Conservation (phyloP, 768 basidiomycete species). For the Lactarius psammicola region DNA sequence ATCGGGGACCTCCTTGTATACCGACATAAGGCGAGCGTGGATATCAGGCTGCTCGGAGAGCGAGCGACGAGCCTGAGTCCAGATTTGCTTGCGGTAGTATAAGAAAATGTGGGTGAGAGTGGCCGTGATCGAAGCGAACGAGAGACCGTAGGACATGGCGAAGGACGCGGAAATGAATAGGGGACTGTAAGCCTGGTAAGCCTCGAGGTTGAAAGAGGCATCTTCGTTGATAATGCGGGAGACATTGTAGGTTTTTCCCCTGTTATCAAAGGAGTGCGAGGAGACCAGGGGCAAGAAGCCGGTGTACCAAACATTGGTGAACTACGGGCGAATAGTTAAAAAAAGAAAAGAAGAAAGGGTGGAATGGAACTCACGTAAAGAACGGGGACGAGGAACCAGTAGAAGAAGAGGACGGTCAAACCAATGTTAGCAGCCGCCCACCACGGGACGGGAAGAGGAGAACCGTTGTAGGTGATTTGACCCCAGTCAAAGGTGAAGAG, state of each 20-base stretch:
- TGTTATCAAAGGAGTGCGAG: constrained; percentile 65
- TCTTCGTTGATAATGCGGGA: constrained; percentile 52
- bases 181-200: constrained; percentile 58
- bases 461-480: constrained; percentile 66
- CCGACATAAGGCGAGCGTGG: constrained; percentile 77
- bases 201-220: constrained; percentile 52
- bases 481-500: constrained; percentile 82
- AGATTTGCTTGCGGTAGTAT: constrained; percentile 79
- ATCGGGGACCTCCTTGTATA: constrained; percentile 73
- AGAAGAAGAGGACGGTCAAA: constrained; percentile 63
- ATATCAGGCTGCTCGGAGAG: constrained; percentile 81
- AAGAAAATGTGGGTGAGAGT: constrained; percentile 69
- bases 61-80: constrained; percentile 64
- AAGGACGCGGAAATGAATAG: constrained; percentile 67
- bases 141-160: constrained; percentile 73
- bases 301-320: constrained; percentile 48
- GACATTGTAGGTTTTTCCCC: constrained; percentile 57
- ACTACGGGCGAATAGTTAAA: constrained; percentile 34
- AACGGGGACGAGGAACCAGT: constrained; percentile 63
- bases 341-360: constrained; percentile 1
- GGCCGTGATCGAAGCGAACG: constrained; percentile 77
- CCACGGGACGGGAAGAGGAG: constrained; percentile 78
- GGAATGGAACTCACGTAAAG: constrained; percentile 41
- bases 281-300: constrained; percentile 51
- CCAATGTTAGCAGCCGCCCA: constrained; percentile 76